Conservation (phyloP, 2,329 filamentous ascomycete genomes). For the Hawksworthiomyces lignivorus region DNA sequence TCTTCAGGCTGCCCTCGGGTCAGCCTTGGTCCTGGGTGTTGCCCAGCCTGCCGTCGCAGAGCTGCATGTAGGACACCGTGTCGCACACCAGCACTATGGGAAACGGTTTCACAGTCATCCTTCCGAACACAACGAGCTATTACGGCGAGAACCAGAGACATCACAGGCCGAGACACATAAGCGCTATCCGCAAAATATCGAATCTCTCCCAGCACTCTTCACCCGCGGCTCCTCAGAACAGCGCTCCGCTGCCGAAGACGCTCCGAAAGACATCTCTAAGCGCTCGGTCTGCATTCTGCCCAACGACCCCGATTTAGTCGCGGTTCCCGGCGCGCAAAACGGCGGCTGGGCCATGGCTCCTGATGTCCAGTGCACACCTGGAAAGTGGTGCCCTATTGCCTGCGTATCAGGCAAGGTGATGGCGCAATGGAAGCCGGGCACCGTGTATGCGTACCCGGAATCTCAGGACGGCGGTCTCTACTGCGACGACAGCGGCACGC, state of each 20-base stretch:
- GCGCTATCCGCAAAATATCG: slow-evolving; percentile 14
- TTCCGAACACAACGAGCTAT: not conserved
- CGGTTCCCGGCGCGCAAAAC: slow-evolving; percentile 60
- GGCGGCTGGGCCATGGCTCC: slow-evolving; percentile 76
- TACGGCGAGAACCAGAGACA: slow-evolving; percentile 8
- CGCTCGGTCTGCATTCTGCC: slow-evolving; percentile 59
- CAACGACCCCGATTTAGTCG: slow-evolving; percentile 55
- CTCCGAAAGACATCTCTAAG: slow-evolving; percentile 29
- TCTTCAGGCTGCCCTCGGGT: slow-evolving; percentile 41
- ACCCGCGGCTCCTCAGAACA: not conserved
- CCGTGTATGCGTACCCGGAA: slow-evolving; percentile 59
- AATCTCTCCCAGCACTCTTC: slow-evolving; percentile 9
- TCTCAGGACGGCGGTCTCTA: slow-evolving; percentile 73
- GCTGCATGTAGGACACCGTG: slow-evolving; percentile 29
- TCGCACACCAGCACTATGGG: slow-evolving; percentile 22
- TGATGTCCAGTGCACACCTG: slow-evolving; percentile 59
- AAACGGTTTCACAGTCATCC: slow-evolving; percentile 28
- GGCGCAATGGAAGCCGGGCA: slow-evolving; percentile 68
- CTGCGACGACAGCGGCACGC: slow-evolving; percentile 58
- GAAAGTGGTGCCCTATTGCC: slow-evolving; percentile 67
- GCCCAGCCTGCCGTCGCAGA: slow-evolving; percentile 30
- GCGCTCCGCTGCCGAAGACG: slow-evolving; percentile 9
- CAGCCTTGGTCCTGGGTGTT: slow-evolving; percentile 40
- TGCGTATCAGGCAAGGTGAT: slow-evolving; percentile 70
- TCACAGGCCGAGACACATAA: slow-evolving; percentile 13